Evolutionary conservation across 768 basidiomycete genomes (phyloP), one percentile per base, ranked within the genome.

Genomic region (Dacryopinax spathularia): DNA sequence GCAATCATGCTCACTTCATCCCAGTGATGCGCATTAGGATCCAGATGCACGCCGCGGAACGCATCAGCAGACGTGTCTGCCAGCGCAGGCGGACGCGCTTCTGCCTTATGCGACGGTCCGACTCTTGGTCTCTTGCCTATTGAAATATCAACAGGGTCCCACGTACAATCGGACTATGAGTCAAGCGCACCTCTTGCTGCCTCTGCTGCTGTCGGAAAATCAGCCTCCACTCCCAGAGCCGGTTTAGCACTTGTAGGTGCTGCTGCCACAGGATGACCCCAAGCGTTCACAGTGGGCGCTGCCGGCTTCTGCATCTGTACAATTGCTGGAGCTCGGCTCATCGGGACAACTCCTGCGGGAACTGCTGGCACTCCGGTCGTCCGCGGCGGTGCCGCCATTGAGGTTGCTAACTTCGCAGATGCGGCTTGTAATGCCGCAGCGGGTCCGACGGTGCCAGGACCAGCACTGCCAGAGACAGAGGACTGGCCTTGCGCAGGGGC

Each of bases 171-270:
- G 31, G n/a, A 4, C 4, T 34, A 33, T 39, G 33, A 36, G 15
- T 13, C n/a, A 31, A 22, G 77, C 82, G 69, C 68, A 87, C 90
- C 87, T 77, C 87, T 86, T 6, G 90, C 90, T 43, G 92, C 91
- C 77, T 99, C 96, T 35, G 91, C 91, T 48, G 95, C 93, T 4
- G 96, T 99, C 6, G 96, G 96, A 72, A 99, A 99, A 67, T 98
- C 94, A 63, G 77, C 81, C 36, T 77, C 74, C 43, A 75, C 74
- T 25, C 76, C 73, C 60, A 76, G 73, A 43, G 75, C 71, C 18
- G 78, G 76, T 48, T 75, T 63, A 44, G 75, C 64, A 62, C 63
- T 35, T 34, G 68, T 65, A 12, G 68, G 60, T 22, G 71, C 68
- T 15, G 77, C 72, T 20, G 64, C 63, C 3, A 48, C 59, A 27